Base-by-base conservation (phyloP, 108 stramenopile species). In the Cyclotella atomus region DNA sequence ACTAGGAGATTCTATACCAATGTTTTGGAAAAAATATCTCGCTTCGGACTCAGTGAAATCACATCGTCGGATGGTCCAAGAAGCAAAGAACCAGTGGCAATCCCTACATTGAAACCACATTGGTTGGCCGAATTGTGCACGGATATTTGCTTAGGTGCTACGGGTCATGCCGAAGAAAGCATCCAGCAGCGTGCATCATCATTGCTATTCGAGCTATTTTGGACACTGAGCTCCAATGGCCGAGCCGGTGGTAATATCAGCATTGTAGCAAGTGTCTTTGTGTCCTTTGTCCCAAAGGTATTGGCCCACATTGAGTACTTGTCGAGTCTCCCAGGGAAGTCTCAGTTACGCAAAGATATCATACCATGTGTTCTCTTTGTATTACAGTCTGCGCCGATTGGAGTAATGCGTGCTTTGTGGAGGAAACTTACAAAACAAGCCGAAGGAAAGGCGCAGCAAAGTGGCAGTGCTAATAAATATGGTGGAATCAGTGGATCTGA, bases 171-270 rank as follows among this genome's bases (percentile, higher is more conserved):
- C 0, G 91, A 95, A 43, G 86, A 87, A 50, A 79, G 79, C 45
- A 91, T 95, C 47, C 94, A 93, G 65, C 76, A 84, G n/a, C 80
- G 94, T 57, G 81, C 94, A 54, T 68, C 89, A 4, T 89, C 94
- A 17, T 77, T 92, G 3, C 62, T 95, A n/a, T 80, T 88, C 35
- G 94, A 95, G 59, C 64, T 95, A 14, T 91, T 95, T 60, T 95
- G 94, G 91, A 49, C 81, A 3, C 72, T 80, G 33, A 91, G 89
- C 64, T 85, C 85, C 59, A 59, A 80, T 27, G 84, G 89, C 28
- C 64, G 85, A 73, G 78, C 66, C 16, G 79, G 83, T 12, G 91
- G 91, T 27, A 79, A 77, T 55, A 63, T 87, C 17, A 70, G 90
- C 2, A 59, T 87, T 53, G 83, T 88, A 44, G 90, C 89, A 0